Percentiles rank a stretch among this genome's conserved stretches.
These are phyloP conservation scores for Pisolithus albus DNA, from an alignment of 768 basidiomycete genomes.

Conservation along the genomic window DNA sequence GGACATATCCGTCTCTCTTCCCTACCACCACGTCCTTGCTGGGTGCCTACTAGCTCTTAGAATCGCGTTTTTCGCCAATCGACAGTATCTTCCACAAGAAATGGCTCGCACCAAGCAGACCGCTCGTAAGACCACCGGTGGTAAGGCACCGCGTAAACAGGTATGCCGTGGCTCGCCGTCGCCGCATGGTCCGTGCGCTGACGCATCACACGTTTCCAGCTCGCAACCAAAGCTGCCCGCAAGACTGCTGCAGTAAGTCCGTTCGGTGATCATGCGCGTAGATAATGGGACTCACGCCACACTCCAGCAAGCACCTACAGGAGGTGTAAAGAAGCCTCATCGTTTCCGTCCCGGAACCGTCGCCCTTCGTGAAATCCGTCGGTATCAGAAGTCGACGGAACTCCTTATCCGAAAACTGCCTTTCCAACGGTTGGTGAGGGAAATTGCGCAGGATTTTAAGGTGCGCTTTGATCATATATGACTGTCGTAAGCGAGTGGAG, in stretches of 20 bases:
- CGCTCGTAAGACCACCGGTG: constrained; percentile 65
- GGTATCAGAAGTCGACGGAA: constrained; percentile 82
- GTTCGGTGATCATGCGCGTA: constrained; percentile 1
- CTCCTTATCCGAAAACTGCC: constrained; percentile 78
- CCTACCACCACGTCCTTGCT: constrained; percentile 3
- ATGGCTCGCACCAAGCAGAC: constrained; percentile 70
- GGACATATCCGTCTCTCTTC: constrained; percentile 3
- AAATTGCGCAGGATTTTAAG: constrained; percentile 87
- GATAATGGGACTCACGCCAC: not conserved
- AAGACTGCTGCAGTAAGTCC: constrained; percentile 36
- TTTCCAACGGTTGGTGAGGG: constrained; percentile 80
- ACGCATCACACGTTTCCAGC: constrained; percentile 31
- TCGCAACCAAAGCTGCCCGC: constrained; percentile 53
- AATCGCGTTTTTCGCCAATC: not conserved
- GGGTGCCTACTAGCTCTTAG: not conserved
- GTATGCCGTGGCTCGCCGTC: constrained; percentile 29
- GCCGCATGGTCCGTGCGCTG: constrained; percentile 28
- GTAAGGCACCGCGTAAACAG: constrained; percentile 76
- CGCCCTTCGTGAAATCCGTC: constrained; percentile 77
- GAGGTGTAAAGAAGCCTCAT: constrained; percentile 90
- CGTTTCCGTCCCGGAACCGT: constrained; percentile 75
- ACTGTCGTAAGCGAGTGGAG: not conserved
- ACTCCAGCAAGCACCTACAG: constrained; percentile 37
- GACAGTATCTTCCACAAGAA: constrained; percentile 9
- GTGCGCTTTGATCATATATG: constrained; percentile 23